These are phyloP conservation scores for Aspergillus amoenus DNA, from an alignment of 2,329 filamentous ascomycete species.

Conservation along the genomic window DNA sequence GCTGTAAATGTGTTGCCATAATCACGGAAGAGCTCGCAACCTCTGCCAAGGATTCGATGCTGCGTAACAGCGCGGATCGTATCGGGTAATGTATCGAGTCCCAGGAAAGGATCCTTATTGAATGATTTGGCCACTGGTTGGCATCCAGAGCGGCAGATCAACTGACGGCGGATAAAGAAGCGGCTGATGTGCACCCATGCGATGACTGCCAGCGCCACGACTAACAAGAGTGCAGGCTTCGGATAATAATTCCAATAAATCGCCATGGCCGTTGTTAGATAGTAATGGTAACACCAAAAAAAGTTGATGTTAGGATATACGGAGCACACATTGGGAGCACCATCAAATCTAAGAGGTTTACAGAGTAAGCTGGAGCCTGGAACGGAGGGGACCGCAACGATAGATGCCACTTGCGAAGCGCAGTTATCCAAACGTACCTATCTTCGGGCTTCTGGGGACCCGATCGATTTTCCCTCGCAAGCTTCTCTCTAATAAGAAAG, in stretches of 20 bases:
- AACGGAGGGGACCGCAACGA: too few relatives aligned
- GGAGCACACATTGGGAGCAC: too few relatives aligned
- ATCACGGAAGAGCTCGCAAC: conserved; percentile 6
- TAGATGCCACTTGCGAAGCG: too few relatives aligned
- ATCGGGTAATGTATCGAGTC: conserved; percentile 11
- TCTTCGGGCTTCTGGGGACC: too few relatives aligned
- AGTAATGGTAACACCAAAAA: too few relatives aligned
- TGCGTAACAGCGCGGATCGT: conserved; percentile 4
- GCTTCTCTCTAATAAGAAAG: not conserved
- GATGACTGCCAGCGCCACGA: not conserved
- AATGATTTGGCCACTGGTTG: conserved; percentile 1
- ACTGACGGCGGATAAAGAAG: not conserved
- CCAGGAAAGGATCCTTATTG: conserved; percentile 14
- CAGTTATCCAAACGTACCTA: too few relatives aligned
- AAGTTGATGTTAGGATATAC: too few relatives aligned
- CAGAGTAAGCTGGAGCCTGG: too few relatives aligned
- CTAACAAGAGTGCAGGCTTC: too few relatives aligned
- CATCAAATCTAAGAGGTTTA: too few relatives aligned
- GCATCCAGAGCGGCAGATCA: conserved; percentile 14
- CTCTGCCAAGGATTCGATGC: conserved; percentile 10
- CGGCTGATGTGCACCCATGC: not conserved
- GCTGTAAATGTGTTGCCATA: conserved; percentile 23
- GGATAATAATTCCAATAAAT: too few relatives aligned
- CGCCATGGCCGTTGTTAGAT: too few relatives aligned
- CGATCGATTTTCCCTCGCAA: not conserved